Base-by-base conservation (phyloP, 1,284 basidiomycete genomes). In the Laetiporus sulphureus region DNA sequence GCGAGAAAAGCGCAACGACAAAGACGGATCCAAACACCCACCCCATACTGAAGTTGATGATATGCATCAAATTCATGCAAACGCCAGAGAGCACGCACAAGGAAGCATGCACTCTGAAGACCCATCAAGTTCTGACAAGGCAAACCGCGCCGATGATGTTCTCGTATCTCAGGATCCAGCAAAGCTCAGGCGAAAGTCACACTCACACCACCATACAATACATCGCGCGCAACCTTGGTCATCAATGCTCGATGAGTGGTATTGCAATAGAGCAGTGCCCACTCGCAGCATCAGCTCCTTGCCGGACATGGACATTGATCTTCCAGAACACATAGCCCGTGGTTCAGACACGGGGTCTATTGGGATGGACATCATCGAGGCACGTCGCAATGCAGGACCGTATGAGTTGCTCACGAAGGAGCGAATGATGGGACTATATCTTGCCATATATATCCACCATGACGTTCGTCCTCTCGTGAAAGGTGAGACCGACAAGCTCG, bases 401-500 rank as follows among this genome's bases (percentile, higher is more conserved):
- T 94, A 94, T 55, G 73, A 85, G 53, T 68, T 91, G 11, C 67
- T 92, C 16, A 72, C 77, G 39, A 94, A 94, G 60, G 88, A 93
- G 51, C 72, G 91, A 11, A 72, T 94, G 67, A 88, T 93, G 85
- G 91, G 91, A 1, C 76, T 92, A 35, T 92, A 92, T 59, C 65
- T 87, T 22, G 75, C 83, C 2, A 60, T 89, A 3, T 89, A 82
- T 51, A 69, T 87, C 27, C 79, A 88, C 55, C 72, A 73, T 18
- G 84, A 87, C 51, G 58, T 83, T 20, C 67, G 68, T 30, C 68
- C 70, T 36, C 65, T 83, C 16, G 74, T 89, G 4, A 64, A 65
- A 66, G 81, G 80, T 75, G 47, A 35, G 64, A 13, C 13, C n/a
- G n/a, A n/a, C n/a, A n/a, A n/a, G n/a, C n/a, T n/a, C n/a, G n/a